Percentiles rank a stretch among this genome's conserved stretches.
Evolutionary conservation across 768 basidiomycete genomes (phyloP).

Genomic region (Neoboletus subvelutipes): DNA sequence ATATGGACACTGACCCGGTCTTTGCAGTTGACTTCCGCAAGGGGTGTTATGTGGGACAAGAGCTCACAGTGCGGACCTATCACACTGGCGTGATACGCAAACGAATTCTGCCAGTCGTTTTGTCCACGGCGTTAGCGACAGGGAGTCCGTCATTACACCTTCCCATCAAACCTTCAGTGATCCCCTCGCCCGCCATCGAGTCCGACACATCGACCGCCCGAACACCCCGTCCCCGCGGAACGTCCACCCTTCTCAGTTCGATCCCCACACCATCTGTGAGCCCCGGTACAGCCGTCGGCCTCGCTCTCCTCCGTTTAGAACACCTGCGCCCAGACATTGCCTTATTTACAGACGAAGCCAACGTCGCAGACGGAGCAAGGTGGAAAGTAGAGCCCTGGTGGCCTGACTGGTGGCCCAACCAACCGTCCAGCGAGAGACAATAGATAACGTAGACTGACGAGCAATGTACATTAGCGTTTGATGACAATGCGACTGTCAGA

Average conservation of each 20-base stretch:
- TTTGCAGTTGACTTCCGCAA: conserved; percentile 89
- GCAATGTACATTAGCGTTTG: conserved; percentile 2
- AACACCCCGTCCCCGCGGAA: conserved; percentile 61
- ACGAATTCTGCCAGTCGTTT: conserved; percentile 77
- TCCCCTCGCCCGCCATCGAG: conserved; percentile 7
- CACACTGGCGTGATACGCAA: conserved; percentile 92
- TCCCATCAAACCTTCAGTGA: conserved; percentile 25
- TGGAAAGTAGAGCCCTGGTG: conserved; percentile 62
- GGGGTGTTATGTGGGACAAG: conserved; percentile 98
- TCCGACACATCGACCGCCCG: conserved; percentile 33
- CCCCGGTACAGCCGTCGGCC: conserved; percentile 50
- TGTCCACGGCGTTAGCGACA: conserved; percentile 36
- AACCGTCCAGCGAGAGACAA: conserved; percentile 14
- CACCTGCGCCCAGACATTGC: conserved; percentile 42
- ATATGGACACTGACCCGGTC: neutral
- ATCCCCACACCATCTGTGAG: conserved; percentile 29
- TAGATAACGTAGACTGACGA: conserved; percentile 22
- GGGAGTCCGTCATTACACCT: conserved; percentile 21
- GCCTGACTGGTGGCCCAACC: conserved; percentile 63
- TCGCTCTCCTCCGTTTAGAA: conserved; percentile 80
- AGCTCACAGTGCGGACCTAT: conserved; percentile 93
- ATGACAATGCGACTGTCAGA: conserved; percentile 4
- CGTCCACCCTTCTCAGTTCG: conserved; percentile 72
- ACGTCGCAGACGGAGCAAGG: conserved; percentile 16
- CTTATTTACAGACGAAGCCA: conserved; percentile 14